Evolutionary conservation across 305 asterid genomes (phyloP), one percentile per base, ranked within the genome.

Genomic region (Fraxinus sp.): DNA sequence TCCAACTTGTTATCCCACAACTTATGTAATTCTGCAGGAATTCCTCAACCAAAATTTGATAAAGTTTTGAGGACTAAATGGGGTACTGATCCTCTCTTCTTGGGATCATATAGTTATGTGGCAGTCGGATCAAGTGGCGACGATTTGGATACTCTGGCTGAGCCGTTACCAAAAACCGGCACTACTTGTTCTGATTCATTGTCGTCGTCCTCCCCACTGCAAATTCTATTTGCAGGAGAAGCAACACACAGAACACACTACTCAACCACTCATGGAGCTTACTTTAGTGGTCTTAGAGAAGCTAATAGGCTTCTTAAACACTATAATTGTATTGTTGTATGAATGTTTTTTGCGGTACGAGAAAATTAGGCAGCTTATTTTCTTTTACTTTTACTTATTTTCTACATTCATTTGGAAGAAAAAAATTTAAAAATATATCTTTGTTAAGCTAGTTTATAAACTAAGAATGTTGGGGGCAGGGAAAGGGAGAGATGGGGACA

Each of bases 191-290:
- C 71, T 22, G 80, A 80, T 68, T 78, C 87, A 2, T 35, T 83
- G 0, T 49, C 85, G 0, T 78, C 83, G 2, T 75, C 86, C 9
- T 87, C 90, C 5, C 89, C 91, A 10, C 90, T 94, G 35, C 99
- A 95, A 85, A 87, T 95, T 9, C 86, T 95, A 49, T 94, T 95
- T 80, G 98, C 98, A 16, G 99, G 99, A 70, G 99, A 95, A 89
- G 99, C 99, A 4, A 94, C 99, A 10, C 99, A 95, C 78, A 88
- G 86, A 86, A 94, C 96, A 49, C 98, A 93, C 85, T 95, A 95
- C 84, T 95, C 99, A 13, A 95, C 99, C 5, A 95, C 98, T 55
- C 99, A 95, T 77, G 99, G 99, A 73, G 99, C 98, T 75, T 94
- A 95, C 84, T 93, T 85, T 81, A 95, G 99, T 82, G 99, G 99